Percentiles rank a stretch among this genome's conserved stretches.
phyloP scores from a whole-genome alignment of 1,284 basidiomycete genomes.

The Cutaneotrichosporon mucoides region DNA sequence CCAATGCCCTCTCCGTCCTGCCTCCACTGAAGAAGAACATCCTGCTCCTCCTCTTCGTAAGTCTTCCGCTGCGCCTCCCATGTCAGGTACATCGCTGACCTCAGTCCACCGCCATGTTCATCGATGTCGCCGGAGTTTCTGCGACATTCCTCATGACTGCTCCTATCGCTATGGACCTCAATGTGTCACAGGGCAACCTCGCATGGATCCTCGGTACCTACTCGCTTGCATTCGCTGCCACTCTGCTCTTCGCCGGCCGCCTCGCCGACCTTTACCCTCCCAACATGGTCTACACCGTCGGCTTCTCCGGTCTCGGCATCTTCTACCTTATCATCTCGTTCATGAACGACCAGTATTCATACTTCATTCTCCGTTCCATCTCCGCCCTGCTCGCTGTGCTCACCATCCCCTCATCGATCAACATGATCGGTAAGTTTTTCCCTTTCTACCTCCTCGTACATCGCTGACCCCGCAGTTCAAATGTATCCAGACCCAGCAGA shows the following conservation, averaged over 20 bases:
- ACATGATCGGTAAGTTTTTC: constrained; percentile 30
- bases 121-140: constrained; percentile 39
- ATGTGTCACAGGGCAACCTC: constrained; percentile 26
- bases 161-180: constrained; percentile 39
- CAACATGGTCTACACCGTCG: constrained; percentile 37
- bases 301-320: constrained; percentile 39
- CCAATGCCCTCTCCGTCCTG: constrained; percentile 25
- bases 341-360: constrained; percentile 44
- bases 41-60: constrained; percentile 36
- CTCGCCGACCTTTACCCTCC: constrained; percentile 44
- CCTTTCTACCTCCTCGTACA: too few relatives aligned
- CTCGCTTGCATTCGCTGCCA: constrained; percentile 32
- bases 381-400: constrained; percentile 41
- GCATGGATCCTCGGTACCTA: constrained; percentile 44
- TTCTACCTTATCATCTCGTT: constrained; percentile 47
- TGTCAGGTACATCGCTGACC: background rate
- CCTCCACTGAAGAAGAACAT: constrained; percentile 28
- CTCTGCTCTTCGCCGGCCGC: constrained; percentile 41
- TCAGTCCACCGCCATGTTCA: constrained; percentile 30
- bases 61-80: background rate
- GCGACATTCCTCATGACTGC: constrained; percentile 45
- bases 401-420: constrained; percentile 45
- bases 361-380: constrained; percentile 43
- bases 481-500: constrained; percentile 41
- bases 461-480: constrained; percentile 23